Conservation (phyloP, 257 asterid species). For the Cordia subcordata region DNA sequence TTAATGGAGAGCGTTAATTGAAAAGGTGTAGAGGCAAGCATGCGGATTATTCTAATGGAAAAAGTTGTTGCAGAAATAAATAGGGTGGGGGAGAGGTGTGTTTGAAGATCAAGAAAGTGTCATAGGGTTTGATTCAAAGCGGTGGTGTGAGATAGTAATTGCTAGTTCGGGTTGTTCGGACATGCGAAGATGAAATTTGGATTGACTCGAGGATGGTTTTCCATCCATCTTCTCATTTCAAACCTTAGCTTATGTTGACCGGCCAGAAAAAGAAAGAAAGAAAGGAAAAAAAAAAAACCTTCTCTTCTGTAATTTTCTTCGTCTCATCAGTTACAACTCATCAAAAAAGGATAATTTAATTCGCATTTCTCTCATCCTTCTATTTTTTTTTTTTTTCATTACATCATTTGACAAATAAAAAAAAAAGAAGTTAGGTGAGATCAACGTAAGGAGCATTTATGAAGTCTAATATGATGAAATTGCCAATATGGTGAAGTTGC, state of each 20-base stretch:
- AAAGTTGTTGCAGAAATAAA: conserved; percentile 46
- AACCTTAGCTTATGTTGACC: neutral
- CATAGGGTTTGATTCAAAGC: conserved; percentile 35
- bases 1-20: conserved; percentile 38
- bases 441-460: no score
- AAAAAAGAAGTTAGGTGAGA: no score
- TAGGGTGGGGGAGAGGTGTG: conserved; percentile 10
- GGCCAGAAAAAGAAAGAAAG: no score
- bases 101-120: conserved; percentile 49
- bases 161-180: conserved; percentile 20
- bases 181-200: conserved; percentile 15
- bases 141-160: conserved; percentile 34
- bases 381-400: no score
- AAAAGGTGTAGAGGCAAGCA: conserved; percentile 23
- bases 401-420: no score
- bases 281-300: neutral
- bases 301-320: neutral
- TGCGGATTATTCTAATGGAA: conserved; percentile 37
- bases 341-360: neutral
- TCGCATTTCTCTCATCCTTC: no score
- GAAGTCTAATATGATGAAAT: no score
- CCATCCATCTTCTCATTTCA: neutral
- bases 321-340: neutral
- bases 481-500: no score
- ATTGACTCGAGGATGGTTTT: conserved; percentile 43